These are phyloP conservation scores for Phytopythium boreale DNA, from an alignment of 352 stramenopile genomes.

Conservation along the genomic window DNA sequence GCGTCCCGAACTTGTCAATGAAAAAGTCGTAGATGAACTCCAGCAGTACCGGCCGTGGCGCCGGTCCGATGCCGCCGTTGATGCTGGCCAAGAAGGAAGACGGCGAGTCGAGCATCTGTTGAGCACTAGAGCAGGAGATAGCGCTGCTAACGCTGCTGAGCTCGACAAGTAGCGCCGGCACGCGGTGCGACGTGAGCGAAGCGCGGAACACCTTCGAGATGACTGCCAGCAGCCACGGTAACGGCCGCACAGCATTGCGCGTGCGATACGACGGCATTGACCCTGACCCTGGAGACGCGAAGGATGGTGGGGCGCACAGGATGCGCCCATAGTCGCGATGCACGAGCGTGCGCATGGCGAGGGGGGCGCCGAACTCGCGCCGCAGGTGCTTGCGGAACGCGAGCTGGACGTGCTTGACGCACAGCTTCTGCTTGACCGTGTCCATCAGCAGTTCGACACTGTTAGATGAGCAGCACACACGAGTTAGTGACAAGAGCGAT, in stretches of 20 bases:
- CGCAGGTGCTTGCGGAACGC: constrained; percentile 67
- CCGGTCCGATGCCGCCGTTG: constrained; percentile 59
- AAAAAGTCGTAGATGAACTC: constrained; percentile 82
- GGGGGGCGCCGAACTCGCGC: constrained; percentile 56
- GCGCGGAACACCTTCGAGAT: constrained; percentile 57
- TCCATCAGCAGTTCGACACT: constrained; percentile 68
- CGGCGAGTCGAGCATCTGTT: constrained; percentile 2
- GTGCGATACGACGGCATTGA: constrained; percentile 21
- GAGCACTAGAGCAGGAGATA: background rate
- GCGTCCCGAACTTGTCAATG: constrained; percentile 58
- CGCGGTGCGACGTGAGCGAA: constrained; percentile 28
- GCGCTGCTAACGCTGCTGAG: constrained; percentile 46
- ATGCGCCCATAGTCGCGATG: constrained; percentile 47
- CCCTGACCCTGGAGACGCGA: background rate
- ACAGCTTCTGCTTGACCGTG: constrained; percentile 64
- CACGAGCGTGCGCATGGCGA: constrained; percentile 74
- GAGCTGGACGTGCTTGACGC: constrained; percentile 65
- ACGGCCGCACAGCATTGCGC: constrained; percentile 37
- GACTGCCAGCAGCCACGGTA: constrained; percentile 56
- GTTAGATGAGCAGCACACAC: background rate
- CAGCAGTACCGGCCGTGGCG: constrained; percentile 56
- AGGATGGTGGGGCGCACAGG: background rate
- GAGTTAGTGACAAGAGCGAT: background rate
- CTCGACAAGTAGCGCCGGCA: constrained; percentile 32
- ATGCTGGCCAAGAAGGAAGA: constrained; percentile 15